A percentile compares a stretch with the other conserved stretches of the same genome.
These are phyloP conservation scores for Cymbopogon flexuosus DNA, from an alignment of 202 grass and related monocot genomes.

Conservation along the genomic window DNA sequence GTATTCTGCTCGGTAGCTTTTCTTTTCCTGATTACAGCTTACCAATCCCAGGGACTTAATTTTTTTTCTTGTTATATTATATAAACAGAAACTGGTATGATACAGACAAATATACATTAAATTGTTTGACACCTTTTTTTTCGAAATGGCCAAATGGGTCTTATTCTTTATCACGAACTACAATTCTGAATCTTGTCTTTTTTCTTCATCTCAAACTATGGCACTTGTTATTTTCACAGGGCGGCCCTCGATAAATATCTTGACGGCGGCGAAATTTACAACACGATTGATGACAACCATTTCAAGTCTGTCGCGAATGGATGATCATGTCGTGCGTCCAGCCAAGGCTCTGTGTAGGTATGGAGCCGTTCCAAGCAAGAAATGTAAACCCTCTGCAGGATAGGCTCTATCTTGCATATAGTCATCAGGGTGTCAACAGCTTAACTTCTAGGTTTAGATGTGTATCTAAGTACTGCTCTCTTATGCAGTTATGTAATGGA, in stretches of 20 bases:
- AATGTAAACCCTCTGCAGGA: slow-evolving; percentile 8
- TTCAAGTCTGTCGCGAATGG: slow-evolving; percentile 74
- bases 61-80: background rate
- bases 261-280: slow-evolving; percentile 65
- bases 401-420: background rate
- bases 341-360: background rate
- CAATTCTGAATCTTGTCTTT: background rate
- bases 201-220: background rate
- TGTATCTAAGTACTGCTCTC: background rate
- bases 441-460: slow-evolving; percentile 27
- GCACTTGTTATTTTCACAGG: slow-evolving; percentile 38
- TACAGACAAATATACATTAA: background rate
- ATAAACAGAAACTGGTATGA: background rate
- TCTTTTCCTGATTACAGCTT: background rate
- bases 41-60: background rate
- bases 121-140: background rate
- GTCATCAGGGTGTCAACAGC: background rate
- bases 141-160: background rate
- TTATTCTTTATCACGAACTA: background rate
- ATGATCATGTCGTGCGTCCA: slow-evolving; percentile 26
- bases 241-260: slow-evolving; percentile 35
- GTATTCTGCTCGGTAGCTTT: background rate
- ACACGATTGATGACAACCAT: slow-evolving; percentile 77
- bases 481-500: background rate
- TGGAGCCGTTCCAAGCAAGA: background rate